Evolutionary conservation across 2,329 filamentous ascomycete genomes (phyloP).

Genomic region (Clonostachys solani): DNA sequence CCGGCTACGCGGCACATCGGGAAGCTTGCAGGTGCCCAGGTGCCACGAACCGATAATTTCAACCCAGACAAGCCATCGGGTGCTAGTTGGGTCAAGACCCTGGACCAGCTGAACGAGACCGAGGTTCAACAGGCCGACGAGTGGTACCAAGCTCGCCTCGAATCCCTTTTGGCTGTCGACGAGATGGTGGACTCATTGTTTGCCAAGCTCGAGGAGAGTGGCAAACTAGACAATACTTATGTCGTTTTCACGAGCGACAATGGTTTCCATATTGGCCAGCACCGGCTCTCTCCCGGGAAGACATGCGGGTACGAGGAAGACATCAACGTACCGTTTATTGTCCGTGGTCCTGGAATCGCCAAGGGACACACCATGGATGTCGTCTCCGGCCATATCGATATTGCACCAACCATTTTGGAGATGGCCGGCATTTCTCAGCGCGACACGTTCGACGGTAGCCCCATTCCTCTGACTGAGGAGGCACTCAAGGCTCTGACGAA

Average conservation of each 20-base stretch:
- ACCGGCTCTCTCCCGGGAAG: constrained; percentile 47
- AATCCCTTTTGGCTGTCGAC: constrained; percentile 36
- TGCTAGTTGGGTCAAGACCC: constrained; percentile 35
- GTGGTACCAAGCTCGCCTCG: constrained; percentile 33
- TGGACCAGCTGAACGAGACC: constrained; percentile 23
- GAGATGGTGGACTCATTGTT: constrained; percentile 35
- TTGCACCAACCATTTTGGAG: constrained; percentile 48
- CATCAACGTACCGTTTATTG: constrained; percentile 44
- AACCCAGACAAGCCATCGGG: constrained; percentile 45
- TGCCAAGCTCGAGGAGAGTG: constrained; percentile 18
- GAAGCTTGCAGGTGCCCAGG: constrained; percentile 52
- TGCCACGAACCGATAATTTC: constrained; percentile 61
- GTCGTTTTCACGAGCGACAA: constrained; percentile 50
- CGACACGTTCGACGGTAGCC: constrained; percentile 13
- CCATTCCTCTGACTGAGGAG: constrained; percentile 29
- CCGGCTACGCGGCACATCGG: constrained; percentile 51
- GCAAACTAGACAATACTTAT: constrained; percentile 34
- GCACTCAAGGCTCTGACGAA: not conserved
- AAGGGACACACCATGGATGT: constrained; percentile 25
- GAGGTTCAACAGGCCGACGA: constrained; percentile 25
- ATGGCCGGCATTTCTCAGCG: constrained; percentile 7
- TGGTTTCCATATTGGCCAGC: constrained; percentile 48
- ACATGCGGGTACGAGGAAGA: constrained; percentile 47
- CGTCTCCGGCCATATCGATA: constrained; percentile 47
- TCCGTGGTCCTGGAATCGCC: constrained; percentile 42